These are phyloP conservation scores for Rhinocladiella similis DNA, from an alignment of 2,329 filamentous ascomycete species.

Conservation along the genomic window DNA sequence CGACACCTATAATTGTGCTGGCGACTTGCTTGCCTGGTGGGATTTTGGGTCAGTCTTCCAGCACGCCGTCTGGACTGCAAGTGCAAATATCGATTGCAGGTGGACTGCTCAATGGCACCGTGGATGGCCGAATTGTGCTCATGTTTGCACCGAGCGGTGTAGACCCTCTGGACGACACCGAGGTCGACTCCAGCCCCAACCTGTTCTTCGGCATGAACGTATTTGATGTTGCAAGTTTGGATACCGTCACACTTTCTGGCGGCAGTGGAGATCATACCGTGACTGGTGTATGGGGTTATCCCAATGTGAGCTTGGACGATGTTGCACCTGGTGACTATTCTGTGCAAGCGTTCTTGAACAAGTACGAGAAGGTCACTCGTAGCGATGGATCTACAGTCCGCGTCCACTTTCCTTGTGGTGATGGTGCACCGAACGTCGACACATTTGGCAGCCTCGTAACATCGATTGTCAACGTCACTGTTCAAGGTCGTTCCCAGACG, in stretches of 20 bases:
- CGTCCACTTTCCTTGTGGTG: slow-evolving; percentile 15
- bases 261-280: slow-evolving; percentile 4
- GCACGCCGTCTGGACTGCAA: background rate
- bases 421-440: slow-evolving; percentile 11
- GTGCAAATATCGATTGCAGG: slow-evolving; percentile 11
- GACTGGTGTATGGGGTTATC: slow-evolving; percentile 9
- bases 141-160: slow-evolving; percentile 13
- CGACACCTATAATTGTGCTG: background rate
- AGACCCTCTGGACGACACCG: slow-evolving; percentile 18
- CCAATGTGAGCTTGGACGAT: slow-evolving; percentile 13
- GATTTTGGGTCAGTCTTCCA: slow-evolving; percentile 1
- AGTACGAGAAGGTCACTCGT: slow-evolving; percentile 13
- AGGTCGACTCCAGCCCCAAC: slow-evolving; percentile 12
- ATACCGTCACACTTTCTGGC: slow-evolving; percentile 8
- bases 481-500: slow-evolving; percentile 2
- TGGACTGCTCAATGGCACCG: slow-evolving; percentile 6
- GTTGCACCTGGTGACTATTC: slow-evolving; percentile 14
- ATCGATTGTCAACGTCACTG: slow-evolving; percentile 3
- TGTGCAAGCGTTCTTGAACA: slow-evolving; percentile 15
- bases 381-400: slow-evolving; percentile 15
- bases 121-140: slow-evolving; percentile 13
- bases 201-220: slow-evolving; percentile 19
- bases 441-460: slow-evolving; percentile 12
- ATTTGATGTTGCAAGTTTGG: background rate
- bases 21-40: background rate